These are phyloP conservation scores for Tuber calosporum DNA, from an alignment of 495 filamentous ascomycete species.

Conservation along the genomic window DNA sequence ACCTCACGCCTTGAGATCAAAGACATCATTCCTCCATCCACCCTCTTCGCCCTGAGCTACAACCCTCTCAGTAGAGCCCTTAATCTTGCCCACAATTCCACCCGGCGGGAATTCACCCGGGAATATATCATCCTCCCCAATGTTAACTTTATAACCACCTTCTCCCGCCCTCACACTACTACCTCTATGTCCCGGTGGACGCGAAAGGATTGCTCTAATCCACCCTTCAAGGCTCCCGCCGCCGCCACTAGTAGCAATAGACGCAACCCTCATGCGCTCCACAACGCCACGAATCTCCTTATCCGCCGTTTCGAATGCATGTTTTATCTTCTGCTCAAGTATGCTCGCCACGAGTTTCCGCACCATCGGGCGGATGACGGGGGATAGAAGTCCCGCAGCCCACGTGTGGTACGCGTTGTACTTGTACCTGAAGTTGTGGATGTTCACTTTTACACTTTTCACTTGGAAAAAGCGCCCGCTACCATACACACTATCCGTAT, in stretches of 20 bases:
- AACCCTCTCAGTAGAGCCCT: slow-evolving; percentile 28
- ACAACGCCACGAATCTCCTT: slow-evolving; percentile 31
- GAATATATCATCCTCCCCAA: slow-evolving; percentile 30
- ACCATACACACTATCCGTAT: not conserved
- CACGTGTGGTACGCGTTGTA: slow-evolving; percentile 40
- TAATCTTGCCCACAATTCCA: slow-evolving; percentile 24
- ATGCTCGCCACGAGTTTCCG: slow-evolving; percentile 26
- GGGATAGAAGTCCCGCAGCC: slow-evolving; percentile 32
- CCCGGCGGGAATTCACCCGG: slow-evolving; percentile 38
- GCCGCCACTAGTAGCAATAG: slow-evolving; percentile 34
- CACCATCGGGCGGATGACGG: slow-evolving; percentile 30
- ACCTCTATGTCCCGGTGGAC: slow-evolving; percentile 14
- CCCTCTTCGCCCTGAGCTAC: slow-evolving; percentile 17
- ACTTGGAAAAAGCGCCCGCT: slow-evolving; percentile 35
- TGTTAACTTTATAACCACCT: slow-evolving; percentile 24
- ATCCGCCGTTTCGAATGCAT: slow-evolving; percentile 29
- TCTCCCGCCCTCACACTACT: slow-evolving; percentile 7
- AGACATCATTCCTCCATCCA: slow-evolving; percentile 39
- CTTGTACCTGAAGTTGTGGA: slow-evolving; percentile 38
- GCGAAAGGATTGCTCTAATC: slow-evolving; percentile 36
- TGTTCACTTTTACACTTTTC: slow-evolving; percentile 28
- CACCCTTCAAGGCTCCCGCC: slow-evolving; percentile 37
- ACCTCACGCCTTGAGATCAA: slow-evolving; percentile 30
- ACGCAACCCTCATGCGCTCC: slow-evolving; percentile 38
- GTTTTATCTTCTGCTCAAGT: slow-evolving; percentile 34